Evolutionary conservation across 2,329 filamentous ascomycete species (phyloP).

Genomic region (Colletotrichum euphorbiae): DNA sequence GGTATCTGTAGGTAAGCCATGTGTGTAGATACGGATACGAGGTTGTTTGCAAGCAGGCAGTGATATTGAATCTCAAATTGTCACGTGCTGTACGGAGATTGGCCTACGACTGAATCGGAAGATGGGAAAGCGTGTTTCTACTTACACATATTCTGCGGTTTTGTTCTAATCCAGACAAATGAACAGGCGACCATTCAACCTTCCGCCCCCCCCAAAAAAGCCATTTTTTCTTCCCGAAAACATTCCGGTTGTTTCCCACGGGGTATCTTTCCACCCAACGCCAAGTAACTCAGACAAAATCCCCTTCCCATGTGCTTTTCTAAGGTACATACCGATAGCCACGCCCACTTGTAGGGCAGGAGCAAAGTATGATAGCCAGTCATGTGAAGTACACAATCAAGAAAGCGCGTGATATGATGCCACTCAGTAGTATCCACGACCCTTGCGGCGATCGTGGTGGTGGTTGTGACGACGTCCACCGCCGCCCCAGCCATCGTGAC

Average conservation of each 20-base stretch:
- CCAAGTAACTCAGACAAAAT: slow-evolving; percentile 29
- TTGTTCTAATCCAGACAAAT: slow-evolving; percentile 23
- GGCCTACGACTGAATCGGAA: neutral
- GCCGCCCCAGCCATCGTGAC: slow-evolving; percentile 17
- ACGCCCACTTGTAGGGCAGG: neutral
- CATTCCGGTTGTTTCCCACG: slow-evolving; percentile 29
- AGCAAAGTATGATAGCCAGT: no score
- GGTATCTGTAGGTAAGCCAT: no score
- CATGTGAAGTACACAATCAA: neutral
- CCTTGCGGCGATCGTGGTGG: slow-evolving; percentile 30
- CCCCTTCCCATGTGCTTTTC: neutral
- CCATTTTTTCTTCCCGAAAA: slow-evolving; percentile 5
- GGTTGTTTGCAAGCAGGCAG: no score
- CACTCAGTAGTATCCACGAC: slow-evolving; percentile 32
- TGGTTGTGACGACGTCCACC: slow-evolving; percentile 17
- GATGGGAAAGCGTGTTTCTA: neutral
- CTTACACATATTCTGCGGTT: neutral
- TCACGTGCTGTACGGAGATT: neutral
- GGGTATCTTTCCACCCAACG: slow-evolving; percentile 37
- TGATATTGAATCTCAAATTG: neutral
- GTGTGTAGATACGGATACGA: no score
- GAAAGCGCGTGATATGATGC: no score
- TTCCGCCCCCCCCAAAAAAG: neutral
- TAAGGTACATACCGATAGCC: neutral
- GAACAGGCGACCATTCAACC: neutral